Conservation (phyloP, 2,329 filamentous ascomycete genomes). For the Colletotrichum camelliae region DNA sequence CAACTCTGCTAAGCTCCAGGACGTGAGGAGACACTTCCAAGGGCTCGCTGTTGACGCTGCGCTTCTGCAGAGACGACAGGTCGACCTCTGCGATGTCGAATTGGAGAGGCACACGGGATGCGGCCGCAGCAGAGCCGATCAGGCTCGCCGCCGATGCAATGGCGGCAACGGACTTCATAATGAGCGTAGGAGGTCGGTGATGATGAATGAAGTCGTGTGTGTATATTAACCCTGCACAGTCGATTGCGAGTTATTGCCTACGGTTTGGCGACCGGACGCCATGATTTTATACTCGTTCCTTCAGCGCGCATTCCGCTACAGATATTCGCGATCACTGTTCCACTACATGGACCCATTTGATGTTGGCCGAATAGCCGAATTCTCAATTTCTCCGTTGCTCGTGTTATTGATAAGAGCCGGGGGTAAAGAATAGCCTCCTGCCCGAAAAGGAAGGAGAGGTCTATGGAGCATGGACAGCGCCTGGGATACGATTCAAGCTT, state of each 20-base stretch:
- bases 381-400: not conserved
- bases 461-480: not conserved
- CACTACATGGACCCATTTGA: not conserved
- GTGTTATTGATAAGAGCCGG: not conserved
- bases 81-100: not conserved
- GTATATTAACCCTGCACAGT: not conserved
- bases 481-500: not conserved
- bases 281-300: not conserved
- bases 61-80: not conserved
- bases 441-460: not conserved
- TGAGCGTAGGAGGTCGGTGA: not conserved
- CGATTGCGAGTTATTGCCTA: not conserved
- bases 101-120: not conserved
- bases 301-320: fast-evolving
- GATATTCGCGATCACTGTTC: not conserved
- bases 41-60: not conserved
- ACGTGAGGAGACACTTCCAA: not conserved
- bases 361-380: not conserved
- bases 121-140: not conserved
- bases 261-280: not conserved
- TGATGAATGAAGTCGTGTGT: not conserved
- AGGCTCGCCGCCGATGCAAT: not conserved
- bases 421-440: not conserved
- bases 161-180: not conserved
- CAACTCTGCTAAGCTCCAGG: not conserved